phyloP scores from a whole-genome alignment of 352 stramenopile species.

The Peronosclerospora sorghi region DNA sequence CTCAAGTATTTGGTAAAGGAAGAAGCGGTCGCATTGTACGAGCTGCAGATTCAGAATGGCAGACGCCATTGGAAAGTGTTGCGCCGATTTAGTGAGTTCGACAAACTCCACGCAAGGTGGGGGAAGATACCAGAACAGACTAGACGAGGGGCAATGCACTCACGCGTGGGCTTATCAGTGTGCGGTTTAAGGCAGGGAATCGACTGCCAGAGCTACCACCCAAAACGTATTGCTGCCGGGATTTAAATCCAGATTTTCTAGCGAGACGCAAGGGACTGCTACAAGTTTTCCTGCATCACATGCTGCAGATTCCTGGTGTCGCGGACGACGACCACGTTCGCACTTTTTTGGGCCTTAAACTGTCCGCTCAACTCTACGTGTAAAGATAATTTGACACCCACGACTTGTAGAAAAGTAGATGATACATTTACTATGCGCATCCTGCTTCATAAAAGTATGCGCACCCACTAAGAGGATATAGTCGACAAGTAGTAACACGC shows the following conservation, averaged over 20 bases:
- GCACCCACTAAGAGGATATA: slow-evolving; percentile 5
- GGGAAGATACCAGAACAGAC: background rate
- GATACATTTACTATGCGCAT: too few species aligned
- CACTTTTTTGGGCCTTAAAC: slow-evolving; percentile 53
- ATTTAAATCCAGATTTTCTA: slow-evolving; percentile 65
- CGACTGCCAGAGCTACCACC: slow-evolving; percentile 40
- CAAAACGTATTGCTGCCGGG: slow-evolving; percentile 62
- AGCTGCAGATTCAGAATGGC: slow-evolving; percentile 59
- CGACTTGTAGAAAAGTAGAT: slow-evolving; percentile 2
- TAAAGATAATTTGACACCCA: slow-evolving; percentile 4
- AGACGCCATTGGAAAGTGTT: slow-evolving; percentile 55
- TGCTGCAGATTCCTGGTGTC: slow-evolving; percentile 54
- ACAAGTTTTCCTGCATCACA: slow-evolving; percentile 43
- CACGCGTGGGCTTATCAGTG: slow-evolving; percentile 17
- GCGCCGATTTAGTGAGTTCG: slow-evolving; percentile 68
- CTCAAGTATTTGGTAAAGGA: slow-evolving; percentile 40
- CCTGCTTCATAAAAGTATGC: slow-evolving; percentile 10
- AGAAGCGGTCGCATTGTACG: slow-evolving; percentile 43
- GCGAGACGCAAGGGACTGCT: slow-evolving; percentile 35
- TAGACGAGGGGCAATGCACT: background rate
- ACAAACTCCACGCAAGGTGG: slow-evolving; percentile 37
- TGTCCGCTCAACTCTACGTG: slow-evolving; percentile 52
- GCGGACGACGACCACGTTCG: slow-evolving; percentile 41
- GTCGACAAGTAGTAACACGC: slow-evolving; percentile 3
- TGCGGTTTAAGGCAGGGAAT: slow-evolving; percentile 33